Evolutionary conservation across 371 early-diverging fungal genomes (phyloP).

Genomic region (Mucor saturninus): DNA sequence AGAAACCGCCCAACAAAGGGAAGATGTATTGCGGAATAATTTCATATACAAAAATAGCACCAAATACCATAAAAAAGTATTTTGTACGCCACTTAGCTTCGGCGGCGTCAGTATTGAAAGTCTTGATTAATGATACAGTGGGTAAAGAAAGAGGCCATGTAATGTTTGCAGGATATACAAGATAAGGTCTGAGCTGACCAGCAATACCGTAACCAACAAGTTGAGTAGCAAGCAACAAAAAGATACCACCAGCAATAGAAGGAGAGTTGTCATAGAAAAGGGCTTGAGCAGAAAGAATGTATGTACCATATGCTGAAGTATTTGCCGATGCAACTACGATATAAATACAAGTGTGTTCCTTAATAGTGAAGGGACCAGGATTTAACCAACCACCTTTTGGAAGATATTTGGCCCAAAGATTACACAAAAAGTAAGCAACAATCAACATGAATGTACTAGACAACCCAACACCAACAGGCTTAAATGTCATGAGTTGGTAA

Average conservation of each 20-base stretch:
- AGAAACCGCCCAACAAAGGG: conserved; percentile 54
- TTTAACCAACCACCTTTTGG: conserved; percentile 44
- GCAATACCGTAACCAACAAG: conserved; percentile 84
- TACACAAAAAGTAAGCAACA: conserved; percentile 44
- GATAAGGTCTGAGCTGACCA: conserved; percentile 59
- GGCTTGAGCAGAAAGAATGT: conserved; percentile 61
- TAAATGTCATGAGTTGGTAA: conserved; percentile 46
- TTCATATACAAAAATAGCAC: conserved; percentile 45
- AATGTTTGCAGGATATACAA: conserved; percentile 72
- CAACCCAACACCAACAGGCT: conserved; percentile 44
- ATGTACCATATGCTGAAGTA: conserved; percentile 48
- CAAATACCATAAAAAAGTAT: conserved; percentile 57
- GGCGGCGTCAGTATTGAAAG: conserved; percentile 66
- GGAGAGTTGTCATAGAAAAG: conserved; percentile 56
- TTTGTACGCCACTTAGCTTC: conserved; percentile 67
- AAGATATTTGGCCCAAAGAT: conserved; percentile 35
- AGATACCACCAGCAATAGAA: conserved; percentile 47
- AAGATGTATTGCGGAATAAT: conserved; percentile 56
- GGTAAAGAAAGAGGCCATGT: conserved; percentile 87
- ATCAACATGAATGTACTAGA: conserved; percentile 51
- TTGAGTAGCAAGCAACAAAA: conserved; percentile 69
- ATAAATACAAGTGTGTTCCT: conserved; percentile 49
- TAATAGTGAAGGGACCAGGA: conserved; percentile 51
- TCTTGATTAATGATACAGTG: conserved; percentile 72
- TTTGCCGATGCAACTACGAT: conserved; percentile 45